Conservation (phyloP, 352 stramenopile genomes). For the Elongisporangium senticosum region DNA sequence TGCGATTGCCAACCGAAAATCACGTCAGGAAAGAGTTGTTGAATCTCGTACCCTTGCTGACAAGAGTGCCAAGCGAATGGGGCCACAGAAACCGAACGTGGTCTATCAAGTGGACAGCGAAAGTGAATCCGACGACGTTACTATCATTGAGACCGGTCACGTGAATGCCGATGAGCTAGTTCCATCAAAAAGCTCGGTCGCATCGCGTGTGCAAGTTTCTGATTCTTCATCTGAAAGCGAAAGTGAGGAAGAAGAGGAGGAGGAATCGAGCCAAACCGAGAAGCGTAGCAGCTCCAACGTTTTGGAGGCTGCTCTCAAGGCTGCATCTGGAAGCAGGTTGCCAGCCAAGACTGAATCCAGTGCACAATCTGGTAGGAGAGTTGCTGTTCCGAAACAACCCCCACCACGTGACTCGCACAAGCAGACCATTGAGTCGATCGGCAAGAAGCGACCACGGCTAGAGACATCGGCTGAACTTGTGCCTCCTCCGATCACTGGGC, state of each 20-base stretch:
- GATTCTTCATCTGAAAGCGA: slow-evolving; percentile 30
- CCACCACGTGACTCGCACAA: background rate
- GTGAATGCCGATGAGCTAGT: background rate
- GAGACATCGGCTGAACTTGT: background rate
- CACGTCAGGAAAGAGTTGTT: background rate
- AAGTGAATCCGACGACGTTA: background rate
- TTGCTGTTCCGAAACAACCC: background rate
- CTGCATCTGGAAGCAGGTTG: slow-evolving; percentile 8
- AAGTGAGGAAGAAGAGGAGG: slow-evolving; percentile 23
- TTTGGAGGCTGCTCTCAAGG: slow-evolving; percentile 55
- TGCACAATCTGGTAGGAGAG: background rate
- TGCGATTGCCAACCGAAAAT: background rate
- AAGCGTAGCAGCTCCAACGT: slow-evolving; percentile 21
- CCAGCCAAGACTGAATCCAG: slow-evolving; percentile 9
- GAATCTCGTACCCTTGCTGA: background rate
- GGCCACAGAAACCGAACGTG: background rate
- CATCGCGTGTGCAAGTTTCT: slow-evolving; percentile 2
- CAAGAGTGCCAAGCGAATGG: background rate
- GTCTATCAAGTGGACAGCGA: background rate
- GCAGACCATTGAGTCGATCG: slow-evolving; percentile 1
- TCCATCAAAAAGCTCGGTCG: slow-evolving; percentile 2
- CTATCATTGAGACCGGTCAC: background rate
- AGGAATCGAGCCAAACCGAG: slow-evolving; percentile 4
- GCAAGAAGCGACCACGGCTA: background rate
- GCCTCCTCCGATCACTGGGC: slow-evolving; percentile 6